Evolutionary conservation across 495 filamentous ascomycete species (phyloP).

Genomic region (Podospora pseudocomata): DNA sequence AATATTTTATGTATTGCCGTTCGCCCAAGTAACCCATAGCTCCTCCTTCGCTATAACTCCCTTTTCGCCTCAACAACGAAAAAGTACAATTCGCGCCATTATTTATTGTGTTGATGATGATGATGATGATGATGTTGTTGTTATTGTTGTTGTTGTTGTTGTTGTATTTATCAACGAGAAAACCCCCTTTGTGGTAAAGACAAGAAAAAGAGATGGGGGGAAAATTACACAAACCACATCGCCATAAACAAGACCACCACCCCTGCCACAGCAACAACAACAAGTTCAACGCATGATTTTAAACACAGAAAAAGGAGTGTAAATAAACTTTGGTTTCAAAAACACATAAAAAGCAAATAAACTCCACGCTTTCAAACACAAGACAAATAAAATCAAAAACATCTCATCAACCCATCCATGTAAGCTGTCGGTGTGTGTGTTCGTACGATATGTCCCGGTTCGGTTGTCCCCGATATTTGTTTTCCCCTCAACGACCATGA

Average conservation of each 20-base stretch:
- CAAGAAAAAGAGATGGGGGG: not conserved
- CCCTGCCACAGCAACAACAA: not conserved
- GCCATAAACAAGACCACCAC: not conserved
- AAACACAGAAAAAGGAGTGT: not conserved
- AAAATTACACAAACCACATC: not conserved
- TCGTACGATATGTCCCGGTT: not conserved
- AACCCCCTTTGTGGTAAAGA: not conserved
- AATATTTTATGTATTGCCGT: not conserved
- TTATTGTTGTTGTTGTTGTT: not conserved
- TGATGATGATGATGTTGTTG: too few species aligned
- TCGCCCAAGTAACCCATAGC: not conserved
- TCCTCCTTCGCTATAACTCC: not conserved
- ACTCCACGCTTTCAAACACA: not conserved
- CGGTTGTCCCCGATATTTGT: not conserved
- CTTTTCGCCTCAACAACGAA: not conserved
- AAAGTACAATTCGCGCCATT: not conserved
- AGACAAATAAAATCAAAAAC: not conserved
- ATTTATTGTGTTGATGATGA: not conserved
- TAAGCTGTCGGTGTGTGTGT: not conserved
- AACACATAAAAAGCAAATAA: not conserved
- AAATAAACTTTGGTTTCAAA: not conserved
- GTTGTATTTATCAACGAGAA: not conserved
- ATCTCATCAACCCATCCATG: not conserved
- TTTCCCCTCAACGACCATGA: not conserved
- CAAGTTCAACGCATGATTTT: not conserved